Evolutionary conservation across 441 rosid genomes (phyloP).

Genomic region (Erodium trifolium): DNA sequence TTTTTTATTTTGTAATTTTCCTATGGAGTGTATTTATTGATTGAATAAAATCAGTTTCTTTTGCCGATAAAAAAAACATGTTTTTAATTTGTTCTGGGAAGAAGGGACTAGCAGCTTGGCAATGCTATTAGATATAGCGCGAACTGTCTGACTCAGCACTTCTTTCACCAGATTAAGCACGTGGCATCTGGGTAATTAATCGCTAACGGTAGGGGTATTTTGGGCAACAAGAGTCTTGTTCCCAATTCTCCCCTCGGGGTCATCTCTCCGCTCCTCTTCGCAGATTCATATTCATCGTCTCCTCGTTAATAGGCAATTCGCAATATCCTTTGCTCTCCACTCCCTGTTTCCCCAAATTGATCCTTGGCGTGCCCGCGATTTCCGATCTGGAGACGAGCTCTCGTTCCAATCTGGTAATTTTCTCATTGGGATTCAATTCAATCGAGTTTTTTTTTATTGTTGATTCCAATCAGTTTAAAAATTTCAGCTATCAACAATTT

Average conservation of each 20-base stretch:
- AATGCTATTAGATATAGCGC: no score
- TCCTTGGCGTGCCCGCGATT: neutral
- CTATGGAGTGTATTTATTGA: no score
- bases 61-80: no score
- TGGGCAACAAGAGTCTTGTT: neutral
- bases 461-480: neutral
- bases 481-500: neutral
- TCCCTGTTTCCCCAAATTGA: conserved; percentile 1
- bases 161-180: neutral
- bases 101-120: no score
- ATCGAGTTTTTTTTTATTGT: neutral
- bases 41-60: no score
- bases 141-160: no score
- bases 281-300: neutral
- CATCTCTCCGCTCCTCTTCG: neutral
- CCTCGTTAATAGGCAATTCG: neutral
- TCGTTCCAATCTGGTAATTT: conserved; percentile 2
- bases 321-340: neutral
- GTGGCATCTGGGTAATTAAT: neutral
- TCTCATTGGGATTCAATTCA: neutral
- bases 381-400: neutral
- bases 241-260: neutral
- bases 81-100: no score
- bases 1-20: no score
- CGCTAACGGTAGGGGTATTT: neutral